Percentiles rank a stretch among this genome's conserved stretches.
Evolutionary conservation across 176 grass and related monocot species (phyloP).

Genomic region (Aechmea fasciata): DNA sequence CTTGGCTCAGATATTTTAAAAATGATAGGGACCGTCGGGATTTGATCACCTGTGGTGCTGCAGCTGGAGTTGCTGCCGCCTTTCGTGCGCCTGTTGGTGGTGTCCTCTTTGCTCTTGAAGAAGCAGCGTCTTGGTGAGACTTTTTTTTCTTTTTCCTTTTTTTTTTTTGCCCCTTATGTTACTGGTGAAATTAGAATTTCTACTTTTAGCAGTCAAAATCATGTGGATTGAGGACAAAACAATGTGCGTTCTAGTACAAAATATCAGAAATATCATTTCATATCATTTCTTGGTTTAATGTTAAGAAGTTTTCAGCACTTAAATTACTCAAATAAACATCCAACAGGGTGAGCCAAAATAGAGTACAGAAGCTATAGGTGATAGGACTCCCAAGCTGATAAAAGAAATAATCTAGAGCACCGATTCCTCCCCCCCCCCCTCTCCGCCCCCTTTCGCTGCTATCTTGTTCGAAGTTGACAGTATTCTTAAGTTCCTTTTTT

Average conservation of each 20-base stretch:
- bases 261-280: neutral
- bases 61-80: constrained; percentile 88
- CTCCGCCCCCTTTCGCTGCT: neutral
- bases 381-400: neutral
- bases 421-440: neutral
- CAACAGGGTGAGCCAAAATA: neutral
- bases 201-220: neutral
- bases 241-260: neutral
- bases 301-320: neutral
- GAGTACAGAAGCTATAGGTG: constrained; percentile 1
- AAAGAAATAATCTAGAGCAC: neutral
- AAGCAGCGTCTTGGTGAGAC: constrained; percentile 87
- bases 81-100: constrained; percentile 89
- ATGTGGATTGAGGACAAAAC: neutral
- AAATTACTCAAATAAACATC: neutral
- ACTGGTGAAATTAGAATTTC: neutral
- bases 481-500: neutral
- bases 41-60: constrained; percentile 87
- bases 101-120: constrained; percentile 95
- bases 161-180: neutral
- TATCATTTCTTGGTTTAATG: neutral
- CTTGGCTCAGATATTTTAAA: constrained; percentile 82
- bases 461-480: neutral
- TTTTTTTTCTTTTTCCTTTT: constrained; percentile 1
- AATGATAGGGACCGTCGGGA: constrained; percentile 83